Conservation (phyloP, 1,139 yeast genomes). For the Candida dubliniensis region DNA sequence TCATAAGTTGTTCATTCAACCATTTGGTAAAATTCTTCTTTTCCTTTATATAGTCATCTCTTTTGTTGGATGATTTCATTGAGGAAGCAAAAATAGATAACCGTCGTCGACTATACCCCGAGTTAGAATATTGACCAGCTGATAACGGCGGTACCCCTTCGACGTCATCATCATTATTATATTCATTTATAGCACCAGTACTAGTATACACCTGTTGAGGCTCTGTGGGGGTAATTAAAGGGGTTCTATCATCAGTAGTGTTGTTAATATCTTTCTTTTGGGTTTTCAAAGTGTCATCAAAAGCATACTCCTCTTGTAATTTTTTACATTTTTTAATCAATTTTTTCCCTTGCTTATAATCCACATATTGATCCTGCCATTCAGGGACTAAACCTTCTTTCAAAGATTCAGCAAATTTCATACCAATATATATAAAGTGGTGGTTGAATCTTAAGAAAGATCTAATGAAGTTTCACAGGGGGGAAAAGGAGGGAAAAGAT, state of each 20-base stretch:
- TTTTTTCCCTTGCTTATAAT: constrained; percentile 60
- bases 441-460: too few species aligned
- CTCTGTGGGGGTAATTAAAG: constrained; percentile 21
- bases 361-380: constrained; percentile 80
- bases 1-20: constrained; percentile 58
- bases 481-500: neutral
- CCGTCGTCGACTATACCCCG: constrained; percentile 5
- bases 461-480: too few species aligned
- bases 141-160: constrained; percentile 2
- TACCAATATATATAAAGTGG: constrained; percentile 16
- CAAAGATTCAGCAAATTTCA: constrained; percentile 65
- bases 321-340: constrained; percentile 25
- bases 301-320: constrained; percentile 13
- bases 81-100: constrained; percentile 24
- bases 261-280: constrained; percentile 4
- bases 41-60: constrained; percentile 26
- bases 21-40: constrained; percentile 54
- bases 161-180: too few species aligned
- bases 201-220: constrained; percentile 8
- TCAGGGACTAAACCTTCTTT: constrained; percentile 73
- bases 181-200: constrained; percentile 1
- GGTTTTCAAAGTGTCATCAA: constrained; percentile 1
- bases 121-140: constrained; percentile 1
- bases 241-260: constrained; percentile 26
- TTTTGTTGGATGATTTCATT: constrained; percentile 16